phyloP scores from a whole-genome alignment of 2,329 filamentous ascomycete genomes.

The Geosmithia putterillii region DNA sequence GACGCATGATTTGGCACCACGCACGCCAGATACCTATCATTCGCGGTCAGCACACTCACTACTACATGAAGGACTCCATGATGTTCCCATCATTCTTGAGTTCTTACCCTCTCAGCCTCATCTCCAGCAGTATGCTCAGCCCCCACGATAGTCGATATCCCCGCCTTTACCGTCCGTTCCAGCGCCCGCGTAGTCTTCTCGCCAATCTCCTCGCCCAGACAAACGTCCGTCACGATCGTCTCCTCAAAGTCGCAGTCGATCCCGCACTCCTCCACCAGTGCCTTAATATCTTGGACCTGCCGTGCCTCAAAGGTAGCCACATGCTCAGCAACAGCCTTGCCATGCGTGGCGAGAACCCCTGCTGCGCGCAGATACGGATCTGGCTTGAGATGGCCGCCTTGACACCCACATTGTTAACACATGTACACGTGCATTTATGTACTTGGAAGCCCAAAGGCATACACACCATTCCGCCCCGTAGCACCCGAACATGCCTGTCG shows the following conservation, averaged over 20 bases:
- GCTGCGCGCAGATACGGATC: slow-evolving; percentile 4
- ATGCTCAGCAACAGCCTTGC: slow-evolving; percentile 10
- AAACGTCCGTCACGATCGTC: slow-evolving; percentile 20
- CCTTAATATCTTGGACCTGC: slow-evolving; percentile 5
- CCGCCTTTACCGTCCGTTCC: not conserved
- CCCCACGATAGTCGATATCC: not conserved
- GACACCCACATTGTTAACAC: not conserved
- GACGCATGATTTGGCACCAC: not conserved
- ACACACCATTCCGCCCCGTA: not conserved
- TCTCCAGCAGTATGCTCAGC: not conserved
- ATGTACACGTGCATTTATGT: not conserved
- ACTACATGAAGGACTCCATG: not conserved
- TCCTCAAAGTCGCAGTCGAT: slow-evolving; percentile 28
- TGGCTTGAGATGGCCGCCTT: slow-evolving; percentile 6
- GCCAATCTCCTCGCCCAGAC: not conserved
- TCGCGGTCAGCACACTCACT: not conserved
- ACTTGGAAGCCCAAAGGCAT: not conserved
- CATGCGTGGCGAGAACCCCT: slow-evolving; percentile 2
- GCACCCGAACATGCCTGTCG: slow-evolving; percentile 13
- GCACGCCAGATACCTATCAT: not conserved
- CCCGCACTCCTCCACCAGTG: not conserved
- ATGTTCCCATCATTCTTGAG: not conserved
- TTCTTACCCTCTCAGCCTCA: not conserved
- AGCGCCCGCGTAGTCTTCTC: not conserved
- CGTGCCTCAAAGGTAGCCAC: slow-evolving; percentile 9